phyloP scores from a whole-genome alignment of 352 stramenopile species.

The Pythium rishiriense region DNA sequence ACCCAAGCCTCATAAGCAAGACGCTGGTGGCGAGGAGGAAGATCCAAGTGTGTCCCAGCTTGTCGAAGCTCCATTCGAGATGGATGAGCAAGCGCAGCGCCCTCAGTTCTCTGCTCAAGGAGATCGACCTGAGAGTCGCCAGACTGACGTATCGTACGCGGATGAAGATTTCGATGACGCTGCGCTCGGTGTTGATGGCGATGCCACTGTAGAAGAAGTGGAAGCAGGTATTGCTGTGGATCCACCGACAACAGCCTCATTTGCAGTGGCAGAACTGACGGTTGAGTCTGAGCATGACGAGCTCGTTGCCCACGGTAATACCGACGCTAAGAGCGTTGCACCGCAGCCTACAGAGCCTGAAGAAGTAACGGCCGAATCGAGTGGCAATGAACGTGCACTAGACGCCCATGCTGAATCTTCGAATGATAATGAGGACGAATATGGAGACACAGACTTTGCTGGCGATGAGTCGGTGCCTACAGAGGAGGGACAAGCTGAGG shows the following conservation, averaged over 20 bases:
- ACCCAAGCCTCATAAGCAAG: not conserved
- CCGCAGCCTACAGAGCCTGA: not conserved
- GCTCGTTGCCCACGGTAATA: not conserved
- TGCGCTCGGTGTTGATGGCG: not conserved
- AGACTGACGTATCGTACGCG: conserved; percentile 21
- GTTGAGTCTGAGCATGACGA: not conserved
- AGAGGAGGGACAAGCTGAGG: not conserved
- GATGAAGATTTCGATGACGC: conserved; percentile 29
- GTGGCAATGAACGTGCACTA: not conserved
- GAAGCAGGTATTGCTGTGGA: not conserved
- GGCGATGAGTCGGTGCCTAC: not conserved
- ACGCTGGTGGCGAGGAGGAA: not conserved
- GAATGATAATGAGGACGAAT: not conserved
- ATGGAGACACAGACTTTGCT: conserved; percentile 8
- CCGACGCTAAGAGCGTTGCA: no score
- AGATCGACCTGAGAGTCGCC: conserved; percentile 25
- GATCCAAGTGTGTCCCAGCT: not conserved
- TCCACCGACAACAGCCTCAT: not conserved
- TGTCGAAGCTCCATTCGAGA: not conserved
- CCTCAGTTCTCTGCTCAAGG: not conserved
- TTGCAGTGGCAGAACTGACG: not conserved
- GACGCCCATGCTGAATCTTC: not conserved
- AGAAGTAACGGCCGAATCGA: not conserved
- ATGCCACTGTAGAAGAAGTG: not conserved
- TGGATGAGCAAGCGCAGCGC: not conserved